Evolutionary conservation across 305 asterid genomes (phyloP).

Genomic region (Coffea humblotiana): DNA sequence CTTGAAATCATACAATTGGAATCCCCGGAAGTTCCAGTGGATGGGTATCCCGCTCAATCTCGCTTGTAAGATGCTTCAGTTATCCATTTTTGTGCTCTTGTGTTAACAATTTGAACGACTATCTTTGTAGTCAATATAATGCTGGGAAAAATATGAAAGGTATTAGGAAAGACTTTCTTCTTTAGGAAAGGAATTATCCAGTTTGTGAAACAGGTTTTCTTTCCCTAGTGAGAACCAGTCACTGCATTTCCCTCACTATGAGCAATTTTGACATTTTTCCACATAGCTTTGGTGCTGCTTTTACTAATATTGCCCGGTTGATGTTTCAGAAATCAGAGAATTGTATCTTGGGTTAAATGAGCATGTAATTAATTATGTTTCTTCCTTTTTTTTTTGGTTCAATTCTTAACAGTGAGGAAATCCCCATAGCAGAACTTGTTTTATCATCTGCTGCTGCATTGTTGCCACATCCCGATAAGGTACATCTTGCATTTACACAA

Average conservation of each 20-base stretch:
- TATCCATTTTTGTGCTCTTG: background rate
- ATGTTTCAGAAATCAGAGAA: background rate
- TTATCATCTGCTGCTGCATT: slow-evolving; percentile 77
- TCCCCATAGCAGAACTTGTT: slow-evolving; percentile 33
- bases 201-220: background rate
- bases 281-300: background rate
- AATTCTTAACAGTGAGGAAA: slow-evolving; percentile 52
- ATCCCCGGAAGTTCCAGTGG: slow-evolving; percentile 16
- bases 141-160: background rate
- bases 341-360: background rate
- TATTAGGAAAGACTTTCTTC: background rate
- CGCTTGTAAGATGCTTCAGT: background rate
- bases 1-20: slow-evolving; percentile 31
- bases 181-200: background rate
- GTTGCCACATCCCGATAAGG: slow-evolving; percentile 86
- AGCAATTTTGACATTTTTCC: background rate
- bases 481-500: slow-evolving; percentile 22
- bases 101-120: background rate
- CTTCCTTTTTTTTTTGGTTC: background rate
- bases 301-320: background rate
- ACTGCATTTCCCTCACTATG: background rate
- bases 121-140: background rate
- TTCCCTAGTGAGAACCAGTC: background rate
- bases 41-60: slow-evolving; percentile 13
- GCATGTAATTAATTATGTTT: slow-evolving; percentile 17